Evolutionary conservation across 2,329 filamentous ascomycete species (phyloP).

Genomic region (Xylariales sp.): DNA sequence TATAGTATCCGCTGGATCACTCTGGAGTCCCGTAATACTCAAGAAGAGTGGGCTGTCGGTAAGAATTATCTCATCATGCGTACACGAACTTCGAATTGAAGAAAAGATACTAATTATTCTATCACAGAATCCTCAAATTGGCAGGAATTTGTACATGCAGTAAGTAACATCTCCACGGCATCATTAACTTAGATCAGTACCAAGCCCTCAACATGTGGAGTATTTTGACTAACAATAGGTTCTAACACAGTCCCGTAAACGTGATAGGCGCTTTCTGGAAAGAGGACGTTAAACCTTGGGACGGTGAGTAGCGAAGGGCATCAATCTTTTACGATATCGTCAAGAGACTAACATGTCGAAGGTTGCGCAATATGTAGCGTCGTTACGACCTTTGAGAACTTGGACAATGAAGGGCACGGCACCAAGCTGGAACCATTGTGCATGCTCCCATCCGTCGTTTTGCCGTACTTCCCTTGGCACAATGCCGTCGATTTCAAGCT

Average conservation of each 20-base stretch:
- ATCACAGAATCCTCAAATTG: conserved; percentile 67
- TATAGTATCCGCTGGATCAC: conserved; percentile 66
- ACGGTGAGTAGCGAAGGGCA: conserved; percentile 29
- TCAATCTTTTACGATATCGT: conserved; percentile 3
- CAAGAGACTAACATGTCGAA: conserved; percentile 18
- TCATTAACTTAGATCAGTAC: too few relatives aligned
- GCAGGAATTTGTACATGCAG: conserved; percentile 77
- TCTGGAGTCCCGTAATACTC: conserved; percentile 72
- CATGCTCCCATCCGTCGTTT: conserved; percentile 63
- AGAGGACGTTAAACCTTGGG: conserved; percentile 64
- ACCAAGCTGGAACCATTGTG: conserved; percentile 70
- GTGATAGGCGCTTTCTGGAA: conserved; percentile 55
- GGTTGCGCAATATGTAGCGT: conserved; percentile 75
- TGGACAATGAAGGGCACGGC: conserved; percentile 74
- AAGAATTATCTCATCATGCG: conserved; percentile 9
- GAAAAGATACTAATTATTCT: conserved; percentile 15
- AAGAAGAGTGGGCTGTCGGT: conserved; percentile 62
- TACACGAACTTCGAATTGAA: conserved; percentile 10
- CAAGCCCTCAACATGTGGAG: too few relatives aligned
- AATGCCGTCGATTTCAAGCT: conserved; percentile 66
- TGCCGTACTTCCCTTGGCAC: conserved; percentile 60
- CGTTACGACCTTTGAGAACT: conserved; percentile 70
- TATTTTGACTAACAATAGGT: too few relatives aligned
- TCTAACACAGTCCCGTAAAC: conserved; percentile 65
- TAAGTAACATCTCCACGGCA: too few relatives aligned